Base-by-base conservation (phyloP, 169 alveolate genomes). In the Eimeria maxima region DNA sequence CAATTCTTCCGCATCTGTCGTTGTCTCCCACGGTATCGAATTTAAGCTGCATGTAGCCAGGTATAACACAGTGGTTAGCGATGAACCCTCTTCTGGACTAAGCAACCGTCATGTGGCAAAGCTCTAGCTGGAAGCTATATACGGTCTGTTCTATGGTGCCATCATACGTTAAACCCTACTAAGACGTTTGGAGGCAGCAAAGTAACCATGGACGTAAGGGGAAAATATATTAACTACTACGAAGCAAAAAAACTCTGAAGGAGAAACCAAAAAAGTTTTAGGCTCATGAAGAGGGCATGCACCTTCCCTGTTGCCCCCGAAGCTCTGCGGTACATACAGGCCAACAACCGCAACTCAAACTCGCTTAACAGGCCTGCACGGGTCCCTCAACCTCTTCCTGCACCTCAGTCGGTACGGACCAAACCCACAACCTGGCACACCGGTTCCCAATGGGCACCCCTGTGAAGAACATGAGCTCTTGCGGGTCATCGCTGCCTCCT, bases 341-440 rank as follows among this genome's bases (percentile, higher is more conserved):
- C 88, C 20, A 8, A 22, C 7, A 27, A 0, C 4, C 2, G 1
- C 38, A 5, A n/a, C 42, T 20, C 10, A 13, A 6, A 27, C 44
- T 11, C n/a, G 60, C 67, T 87, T 60, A 87, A 74, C 65, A 7
- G 7, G 83, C 94, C 33, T 44, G 83, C 47, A 87, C 29, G 7
- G 83, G 67, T 18, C 94, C 94, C 67, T 63, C 69, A 44, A 87
- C 44, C 94, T 63, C 94, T 65, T 87, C 94, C 44, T 20, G 83
- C 10, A 7, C 83, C 55, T 87, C 93, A 10, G 0, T 13, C 44
- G 78, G 94, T n/a, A 87, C 18, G 29, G 63, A 33, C 94, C 94
- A 87, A 29, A 87, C 83, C 94, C 94, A 87, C 44, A 87, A 65
- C 33, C 83, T 44, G n/a, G 94, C 44, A 44, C 83, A 45, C 63